Base-by-base conservation (phyloP, 1,284 basidiomycete species). In the Puccinia horiana region DNA sequence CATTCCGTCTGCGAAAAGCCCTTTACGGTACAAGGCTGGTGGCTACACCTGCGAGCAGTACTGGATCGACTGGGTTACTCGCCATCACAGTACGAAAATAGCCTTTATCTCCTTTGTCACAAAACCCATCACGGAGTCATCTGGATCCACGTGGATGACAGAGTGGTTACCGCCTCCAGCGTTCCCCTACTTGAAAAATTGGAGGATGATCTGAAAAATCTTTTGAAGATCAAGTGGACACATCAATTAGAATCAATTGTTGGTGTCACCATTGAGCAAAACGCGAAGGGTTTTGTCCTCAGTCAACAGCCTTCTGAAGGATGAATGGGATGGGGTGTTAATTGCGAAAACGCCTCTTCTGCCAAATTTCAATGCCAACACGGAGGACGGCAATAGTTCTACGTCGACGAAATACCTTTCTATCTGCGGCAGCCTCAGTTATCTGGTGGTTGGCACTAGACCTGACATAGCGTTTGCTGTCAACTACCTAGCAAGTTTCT, bases 11-110 rank as follows among this genome's bases (percentile, higher is more conserved):
- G 23, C 6, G 23, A 14, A 75, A 75, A 47, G 73, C 49, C 8
- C 49, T 75, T 5, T 75, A 75, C 54, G 73, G 73, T 44, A 75
- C 73, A 23, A 75, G 54, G 32, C 44, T 75, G 73, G 73, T 56
- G 73, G 73, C n/a, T 49, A 8, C 49, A 75, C 37, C 54, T 75
- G 14, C 16, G 32, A 23, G 42, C 14, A 8, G n/a, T 73, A 6
- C 40, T 73, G n/a, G n/a, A 23, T 11, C 9, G n/a, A 12, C 40
- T 73, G 4, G 70, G 70, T 11, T 73, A 47, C 29, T 16, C 14
- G 8, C 42, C 35, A 16, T 47, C 42, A 8, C 32, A 73, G 44
- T 73, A 73, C 44, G 70, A 73, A 8, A 47, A 47, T n/a, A 29
- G n/a, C 32, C n/a, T 73, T 11, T 73, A 73, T 47, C 9, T 73